Conservation (phyloP, 306 rosid genomes). For the Clitoria ternatea region DNA sequence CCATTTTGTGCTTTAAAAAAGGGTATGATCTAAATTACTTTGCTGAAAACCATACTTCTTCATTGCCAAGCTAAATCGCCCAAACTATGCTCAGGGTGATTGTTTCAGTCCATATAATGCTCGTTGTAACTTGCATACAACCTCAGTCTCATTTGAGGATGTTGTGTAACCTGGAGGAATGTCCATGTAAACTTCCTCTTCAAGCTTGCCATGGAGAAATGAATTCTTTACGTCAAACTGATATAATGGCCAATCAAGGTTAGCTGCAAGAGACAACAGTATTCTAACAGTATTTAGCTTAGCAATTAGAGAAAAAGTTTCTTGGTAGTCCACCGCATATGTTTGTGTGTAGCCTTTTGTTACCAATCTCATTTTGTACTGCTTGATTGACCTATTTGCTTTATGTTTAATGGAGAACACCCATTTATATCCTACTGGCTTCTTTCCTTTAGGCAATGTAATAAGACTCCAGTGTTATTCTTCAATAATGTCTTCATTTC, state of each 20-base stretch:
- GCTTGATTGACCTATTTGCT: background rate
- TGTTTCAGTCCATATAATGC: background rate
- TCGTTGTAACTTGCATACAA: background rate
- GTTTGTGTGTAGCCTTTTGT: background rate
- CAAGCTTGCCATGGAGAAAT: background rate
- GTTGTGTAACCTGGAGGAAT: background rate
- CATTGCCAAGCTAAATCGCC: no score
- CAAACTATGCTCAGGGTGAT: no score
- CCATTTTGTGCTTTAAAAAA: no score
- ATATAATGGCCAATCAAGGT: background rate
- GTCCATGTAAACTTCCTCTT: background rate
- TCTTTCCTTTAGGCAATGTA: background rate
- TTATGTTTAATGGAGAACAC: no score
- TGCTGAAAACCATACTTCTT: no score
- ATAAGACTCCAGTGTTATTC: background rate
- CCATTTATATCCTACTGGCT: no score
- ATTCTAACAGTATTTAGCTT: no score
- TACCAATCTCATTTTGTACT: background rate
- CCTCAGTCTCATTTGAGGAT: no score
- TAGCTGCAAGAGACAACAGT: background rate
- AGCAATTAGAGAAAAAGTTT: background rate
- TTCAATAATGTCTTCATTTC: no score
- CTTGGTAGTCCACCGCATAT: background rate
- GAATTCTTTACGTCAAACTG: background rate
- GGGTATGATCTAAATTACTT: no score